Base-by-base conservation (phyloP, 305 asterid genomes). In the Fraxinus latifolia region DNA sequence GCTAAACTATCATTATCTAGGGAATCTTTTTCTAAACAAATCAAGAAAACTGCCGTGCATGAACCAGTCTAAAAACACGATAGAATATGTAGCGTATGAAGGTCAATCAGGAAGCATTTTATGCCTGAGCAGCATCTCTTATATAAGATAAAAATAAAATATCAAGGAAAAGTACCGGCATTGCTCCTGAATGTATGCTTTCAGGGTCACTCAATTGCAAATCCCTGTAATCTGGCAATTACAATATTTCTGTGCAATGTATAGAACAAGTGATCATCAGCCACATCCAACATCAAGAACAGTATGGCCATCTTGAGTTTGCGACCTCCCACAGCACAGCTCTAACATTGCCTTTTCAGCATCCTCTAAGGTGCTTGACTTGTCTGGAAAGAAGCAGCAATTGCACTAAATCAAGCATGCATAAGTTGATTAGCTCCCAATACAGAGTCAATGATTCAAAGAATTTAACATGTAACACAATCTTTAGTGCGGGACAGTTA, bases 221-320 rank as follows among this genome's bases (percentile, higher is more conserved):
- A 95, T 91, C 65, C 97, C 97, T 0, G 97, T 95, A 73, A 95
- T 81, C 82, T 88, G 87, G 87, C 92, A 92, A 79, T 85, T 88
- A 23, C 91, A 89, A 73, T 87, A 93, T 70, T 93, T 93, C 62
- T 90, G 91, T 55, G 97, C 98, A 11, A 92, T 83, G 85, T 90
- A 90, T 0, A 95, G 74, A 68, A 92, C 89, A 72, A 95, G 93
- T 25, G 97, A 90, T 83, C 97, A 97, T 97, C 98, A 92, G 78
- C 98, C 98, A 82, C 98, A 95, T n/a, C 98, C 98, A 81, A 93
- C 93, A 86, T 95, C 98, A 67, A 93, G 97, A 87, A 95, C 96
- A 76, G 95, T 83, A 37, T 92, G 97, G 2, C 97, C 97, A 82
- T 92, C 94, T 88, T 89, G 58, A 81, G 92, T 67, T 84, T 89